Evolutionary conservation across 169 alveolate species (phyloP).

Genomic region (Plasmodium gallinaceum): DNA sequence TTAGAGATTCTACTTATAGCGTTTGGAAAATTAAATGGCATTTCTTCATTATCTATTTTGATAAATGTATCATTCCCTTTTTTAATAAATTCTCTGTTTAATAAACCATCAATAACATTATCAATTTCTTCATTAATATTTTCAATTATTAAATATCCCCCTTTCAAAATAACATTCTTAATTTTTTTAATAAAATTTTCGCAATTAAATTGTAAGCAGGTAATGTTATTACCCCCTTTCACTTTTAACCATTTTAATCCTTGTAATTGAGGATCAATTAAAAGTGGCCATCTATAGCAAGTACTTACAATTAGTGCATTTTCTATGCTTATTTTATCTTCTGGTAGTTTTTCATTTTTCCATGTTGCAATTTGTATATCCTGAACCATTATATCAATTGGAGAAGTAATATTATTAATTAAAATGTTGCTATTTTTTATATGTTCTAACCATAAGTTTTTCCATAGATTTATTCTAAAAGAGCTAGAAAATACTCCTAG

Average conservation of each 20-base stretch:
- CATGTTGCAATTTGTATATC: conserved; percentile 95
- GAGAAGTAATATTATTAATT: conserved; percentile 92
- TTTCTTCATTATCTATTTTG: conserved; percentile 62
- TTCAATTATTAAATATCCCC: conserved; percentile 95
- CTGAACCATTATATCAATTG: conserved; percentile 91
- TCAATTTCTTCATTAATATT: conserved; percentile 95
- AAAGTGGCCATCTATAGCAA: conserved; percentile 97
- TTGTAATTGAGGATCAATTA: conserved; percentile 97
- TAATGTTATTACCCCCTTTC: conserved; percentile 93
- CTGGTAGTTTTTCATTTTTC: conserved; percentile 96
- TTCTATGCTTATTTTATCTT: conserved; percentile 96
- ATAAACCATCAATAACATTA: conserved; percentile 95
- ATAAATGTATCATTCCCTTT: conserved; percentile 85
- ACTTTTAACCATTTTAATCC: conserved; percentile 97
- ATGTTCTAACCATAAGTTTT: conserved; percentile 92
- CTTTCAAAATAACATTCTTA: conserved; percentile 91
- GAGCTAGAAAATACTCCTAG: conserved; percentile 95
- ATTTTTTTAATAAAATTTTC: conserved; percentile 93
- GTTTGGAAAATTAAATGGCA: conserved; percentile 65
- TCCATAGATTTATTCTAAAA: conserved; percentile 92
- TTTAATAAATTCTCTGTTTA: conserved; percentile 93
- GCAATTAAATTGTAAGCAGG: conserved; percentile 92
- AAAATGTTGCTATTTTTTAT: conserved; percentile 91
- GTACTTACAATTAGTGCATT: conserved; percentile 95
- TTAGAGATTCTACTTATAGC: conserved; percentile 46